These are phyloP conservation scores for Gynostemma pentaphyllum DNA, from an alignment of 306 rosid species.

Conservation along the genomic window DNA sequence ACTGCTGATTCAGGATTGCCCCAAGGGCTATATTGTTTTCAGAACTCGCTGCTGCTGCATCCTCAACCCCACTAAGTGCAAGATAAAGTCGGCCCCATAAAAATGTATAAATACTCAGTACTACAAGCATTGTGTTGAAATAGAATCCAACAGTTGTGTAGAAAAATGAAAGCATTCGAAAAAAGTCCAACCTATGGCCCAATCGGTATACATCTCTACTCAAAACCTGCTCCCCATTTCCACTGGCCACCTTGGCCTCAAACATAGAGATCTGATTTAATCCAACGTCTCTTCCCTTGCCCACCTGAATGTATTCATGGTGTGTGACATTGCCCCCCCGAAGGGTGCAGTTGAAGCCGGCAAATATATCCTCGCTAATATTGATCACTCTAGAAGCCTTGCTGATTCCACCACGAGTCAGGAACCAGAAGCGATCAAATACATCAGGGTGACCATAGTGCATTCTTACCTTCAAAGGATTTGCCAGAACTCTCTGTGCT, in stretches of 20 bases:
- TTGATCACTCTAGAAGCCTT: conserved; percentile 90
- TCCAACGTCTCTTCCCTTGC: conserved; percentile 97
- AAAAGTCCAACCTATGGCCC: conserved; percentile 95
- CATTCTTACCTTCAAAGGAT: conserved; percentile 91
- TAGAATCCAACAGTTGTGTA: conserved; percentile 71
- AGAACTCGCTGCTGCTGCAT: conserved; percentile 13
- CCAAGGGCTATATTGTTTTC: conserved; percentile 69
- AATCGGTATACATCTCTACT: conserved; percentile 89
- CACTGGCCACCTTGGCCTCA: conserved; percentile 92
- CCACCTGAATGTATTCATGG: conserved; percentile 93
- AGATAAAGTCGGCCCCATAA: conserved; percentile 95
- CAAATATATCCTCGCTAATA: conserved; percentile 94
- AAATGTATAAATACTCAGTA: conserved; percentile 63
- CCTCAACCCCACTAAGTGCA: conserved; percentile 81
- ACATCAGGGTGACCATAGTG: conserved; percentile 97
- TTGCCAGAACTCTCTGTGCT: conserved; percentile 91
- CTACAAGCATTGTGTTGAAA: conserved; percentile 63
- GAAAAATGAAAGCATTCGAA: conserved; percentile 93
- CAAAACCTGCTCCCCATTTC: conserved; percentile 92
- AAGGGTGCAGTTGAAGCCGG: conserved; percentile 91
- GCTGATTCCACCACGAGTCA: conserved; percentile 82
- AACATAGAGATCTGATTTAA: conserved; percentile 89
- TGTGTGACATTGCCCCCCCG: conserved; percentile 95
- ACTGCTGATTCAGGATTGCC: conserved; percentile 75
- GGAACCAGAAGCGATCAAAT: conserved; percentile 91